Base-by-base conservation (phyloP, 192 early-diverging fungal genomes). In the Glomus cerebriforme region DNA sequence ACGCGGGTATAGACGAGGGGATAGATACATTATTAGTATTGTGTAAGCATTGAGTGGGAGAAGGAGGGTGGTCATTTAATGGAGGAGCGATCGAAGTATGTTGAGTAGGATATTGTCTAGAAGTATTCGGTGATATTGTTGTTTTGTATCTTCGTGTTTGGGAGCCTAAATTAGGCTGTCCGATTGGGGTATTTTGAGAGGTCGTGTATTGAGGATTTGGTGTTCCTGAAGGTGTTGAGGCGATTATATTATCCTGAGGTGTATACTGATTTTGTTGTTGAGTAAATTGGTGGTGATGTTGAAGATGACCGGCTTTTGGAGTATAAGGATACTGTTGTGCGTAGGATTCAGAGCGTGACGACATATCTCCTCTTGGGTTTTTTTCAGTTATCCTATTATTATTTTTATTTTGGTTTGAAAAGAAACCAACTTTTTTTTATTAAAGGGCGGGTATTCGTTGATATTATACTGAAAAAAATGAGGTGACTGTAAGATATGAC, bases 251-350 rank as follows among this genome's bases (percentile, higher is more conserved):
- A 19, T 60, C 59, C 24, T 60, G 59, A 60, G 59, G 19, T 26
- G 59, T 60, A 19, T n/a, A 60, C 59, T 60, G 59, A 26, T 60
- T 60, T 19, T 60, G 59, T 26, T 60, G 59, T 60, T 60, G 59
- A 60, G 59, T 60, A 26, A 22, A 60, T 26, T 60, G 59, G 5
- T 60, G n/a, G n/a, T 60, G 59, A 24, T n/a, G 59, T 7, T 19
- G 24, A 24, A 26, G 7, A 2, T 60, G 59, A 6, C 0, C 19
- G n/a, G 0, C 1, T 60, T 60, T 60, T 6, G 59, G 59, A 26
- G 59, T 60, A 60, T 22, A 24, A 26, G 19, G 24, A 60, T 22
- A 60, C 7, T 60, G 24, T 24, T 60, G 24, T 24, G 59, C 4
- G n/a, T 43, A 43, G 12, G 39, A 13, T 13, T 43, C 39, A 3